Percentiles rank a stretch among this genome's conserved stretches.
These are phyloP conservation scores for Phytophthora foliorum DNA, from an alignment of 352 stramenopile genomes.

Conservation along the genomic window DNA sequence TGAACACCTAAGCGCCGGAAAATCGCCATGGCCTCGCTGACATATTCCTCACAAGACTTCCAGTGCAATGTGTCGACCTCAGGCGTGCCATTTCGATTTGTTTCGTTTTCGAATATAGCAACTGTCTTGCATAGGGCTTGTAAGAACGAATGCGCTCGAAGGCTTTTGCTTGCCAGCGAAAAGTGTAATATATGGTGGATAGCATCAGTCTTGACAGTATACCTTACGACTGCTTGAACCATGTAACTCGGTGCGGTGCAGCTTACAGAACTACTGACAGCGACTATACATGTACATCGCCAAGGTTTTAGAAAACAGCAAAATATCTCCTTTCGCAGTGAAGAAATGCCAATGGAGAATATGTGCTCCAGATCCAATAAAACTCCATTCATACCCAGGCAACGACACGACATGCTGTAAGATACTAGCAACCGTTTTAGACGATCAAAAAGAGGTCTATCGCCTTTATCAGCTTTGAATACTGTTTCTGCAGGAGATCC, in stretches of 20 bases:
- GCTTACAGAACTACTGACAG: background rate
- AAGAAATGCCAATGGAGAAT: background rate
- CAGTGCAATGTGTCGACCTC: constrained; percentile 28
- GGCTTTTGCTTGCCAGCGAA: constrained; percentile 21
- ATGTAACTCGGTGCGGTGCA: background rate
- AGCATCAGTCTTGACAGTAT: constrained; percentile 1
- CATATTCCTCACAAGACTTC: constrained; percentile 34
- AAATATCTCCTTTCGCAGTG: constrained; percentile 25
- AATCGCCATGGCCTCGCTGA: constrained; percentile 40
- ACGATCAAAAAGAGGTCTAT: background rate
- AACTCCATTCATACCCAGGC: constrained; percentile 26
- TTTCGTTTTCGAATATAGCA: background rate
- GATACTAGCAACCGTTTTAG: constrained; percentile 34
- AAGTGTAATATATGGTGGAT: constrained; percentile 21
- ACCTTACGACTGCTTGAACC: constrained; percentile 2
- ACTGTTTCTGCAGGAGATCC: background rate
- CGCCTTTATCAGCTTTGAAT: background rate
- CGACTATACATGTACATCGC: background rate
- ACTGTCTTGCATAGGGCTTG: constrained; percentile 19
- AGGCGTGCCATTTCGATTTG: background rate
- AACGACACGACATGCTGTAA: constrained; percentile 36
- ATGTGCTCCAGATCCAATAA: constrained; percentile 39
- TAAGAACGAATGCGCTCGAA: constrained; percentile 14
- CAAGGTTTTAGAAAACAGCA: constrained; percentile 32
- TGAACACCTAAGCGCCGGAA: constrained; percentile 33